phyloP scores from a whole-genome alignment of 2,329 filamentous ascomycete genomes.

The Lizonia empirigonia region DNA sequence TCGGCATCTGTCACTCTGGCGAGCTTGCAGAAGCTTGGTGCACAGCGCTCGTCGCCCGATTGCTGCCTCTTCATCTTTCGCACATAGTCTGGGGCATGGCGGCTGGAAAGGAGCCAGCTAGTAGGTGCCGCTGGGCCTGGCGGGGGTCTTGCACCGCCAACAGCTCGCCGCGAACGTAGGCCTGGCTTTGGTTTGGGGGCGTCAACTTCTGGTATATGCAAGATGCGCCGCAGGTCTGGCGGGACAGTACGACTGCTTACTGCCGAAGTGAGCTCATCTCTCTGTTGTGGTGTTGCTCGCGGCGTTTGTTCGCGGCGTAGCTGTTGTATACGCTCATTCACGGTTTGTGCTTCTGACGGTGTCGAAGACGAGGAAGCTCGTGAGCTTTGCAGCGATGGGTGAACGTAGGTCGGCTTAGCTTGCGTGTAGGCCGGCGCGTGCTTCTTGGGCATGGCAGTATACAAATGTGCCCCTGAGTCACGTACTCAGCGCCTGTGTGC shows the following conservation, averaged over 20 bases:
- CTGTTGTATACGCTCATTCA: slow-evolving; percentile 56
- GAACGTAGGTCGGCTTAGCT: slow-evolving; percentile 49
- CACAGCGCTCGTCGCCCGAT: slow-evolving; percentile 8
- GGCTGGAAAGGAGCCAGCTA: slow-evolving; percentile 51
- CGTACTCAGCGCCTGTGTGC: too few relatives aligned
- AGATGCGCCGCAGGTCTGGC: slow-evolving; percentile 51
- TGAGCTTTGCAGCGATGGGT: slow-evolving; percentile 44
- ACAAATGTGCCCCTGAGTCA: too few relatives aligned
- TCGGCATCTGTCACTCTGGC: slow-evolving; percentile 32
- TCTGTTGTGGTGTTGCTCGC: slow-evolving; percentile 48
- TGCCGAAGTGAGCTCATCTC: slow-evolving; percentile 51
- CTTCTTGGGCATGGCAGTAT: slow-evolving; percentile 55
- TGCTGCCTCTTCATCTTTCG: slow-evolving; percentile 23
- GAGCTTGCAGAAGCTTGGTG: slow-evolving; percentile 32
- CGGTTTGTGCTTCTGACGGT: slow-evolving; percentile 41
- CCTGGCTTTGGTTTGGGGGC: slow-evolving; percentile 53
- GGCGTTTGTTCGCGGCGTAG: slow-evolving; percentile 52
- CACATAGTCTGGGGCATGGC: slow-evolving; percentile 33
- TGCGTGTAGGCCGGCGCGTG: slow-evolving; percentile 50
- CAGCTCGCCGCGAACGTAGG: slow-evolving; percentile 32
- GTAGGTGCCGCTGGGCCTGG: slow-evolving; percentile 54
- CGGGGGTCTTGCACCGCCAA: slow-evolving; percentile 39
- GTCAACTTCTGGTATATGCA: slow-evolving; percentile 54
- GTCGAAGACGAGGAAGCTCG: slow-evolving; percentile 30
- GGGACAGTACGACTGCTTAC: slow-evolving; percentile 52